Percentiles rank a stretch among this genome's conserved stretches.
phyloP scores from a whole-genome alignment of 192 early-diverging fungal species.

The Phycomyces nitens region DNA sequence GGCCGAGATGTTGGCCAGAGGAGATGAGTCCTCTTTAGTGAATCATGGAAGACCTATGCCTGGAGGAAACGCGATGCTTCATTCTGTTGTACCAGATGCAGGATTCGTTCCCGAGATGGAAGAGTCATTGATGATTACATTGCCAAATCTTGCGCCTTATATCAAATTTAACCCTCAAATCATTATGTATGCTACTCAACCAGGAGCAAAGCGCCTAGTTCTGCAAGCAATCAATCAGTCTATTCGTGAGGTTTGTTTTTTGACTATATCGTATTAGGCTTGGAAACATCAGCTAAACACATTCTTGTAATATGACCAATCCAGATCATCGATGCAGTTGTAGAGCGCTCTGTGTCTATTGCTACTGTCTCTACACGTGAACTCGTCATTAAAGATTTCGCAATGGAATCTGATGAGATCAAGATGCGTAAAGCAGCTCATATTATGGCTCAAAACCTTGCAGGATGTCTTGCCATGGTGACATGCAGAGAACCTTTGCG shows the following conservation, averaged over 20 bases:
- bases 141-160: constrained; percentile 63
- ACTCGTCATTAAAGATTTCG: constrained; percentile 93
- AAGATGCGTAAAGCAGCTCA: constrained; percentile 92
- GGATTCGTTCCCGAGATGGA: constrained; percentile 5
- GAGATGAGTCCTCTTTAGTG: constrained; percentile 4
- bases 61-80: background rate
- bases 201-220: constrained; percentile 85
- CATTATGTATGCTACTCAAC: constrained; percentile 76
- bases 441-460: constrained; percentile 91
- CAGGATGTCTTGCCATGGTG: constrained; percentile 68
- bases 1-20: background rate
- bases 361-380: constrained; percentile 91
- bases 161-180: constrained; percentile 81
- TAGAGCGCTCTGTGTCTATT: constrained; percentile 90
- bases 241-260: constrained; percentile 23
- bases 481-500: constrained; percentile 92
- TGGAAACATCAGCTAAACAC: no score
- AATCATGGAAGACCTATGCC: background rate
- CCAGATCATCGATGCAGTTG: constrained; percentile 76
- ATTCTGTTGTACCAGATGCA: background rate
- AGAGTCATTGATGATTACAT: constrained; percentile 12
- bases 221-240: constrained; percentile 42
- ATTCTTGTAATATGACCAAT: background rate
- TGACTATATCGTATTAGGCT: no score
- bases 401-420: constrained; percentile 89